Evolutionary conservation across 2,329 filamentous ascomycete genomes (phyloP), one percentile per base, ranked within the genome.

Genomic region (Microsporum canis): DNA sequence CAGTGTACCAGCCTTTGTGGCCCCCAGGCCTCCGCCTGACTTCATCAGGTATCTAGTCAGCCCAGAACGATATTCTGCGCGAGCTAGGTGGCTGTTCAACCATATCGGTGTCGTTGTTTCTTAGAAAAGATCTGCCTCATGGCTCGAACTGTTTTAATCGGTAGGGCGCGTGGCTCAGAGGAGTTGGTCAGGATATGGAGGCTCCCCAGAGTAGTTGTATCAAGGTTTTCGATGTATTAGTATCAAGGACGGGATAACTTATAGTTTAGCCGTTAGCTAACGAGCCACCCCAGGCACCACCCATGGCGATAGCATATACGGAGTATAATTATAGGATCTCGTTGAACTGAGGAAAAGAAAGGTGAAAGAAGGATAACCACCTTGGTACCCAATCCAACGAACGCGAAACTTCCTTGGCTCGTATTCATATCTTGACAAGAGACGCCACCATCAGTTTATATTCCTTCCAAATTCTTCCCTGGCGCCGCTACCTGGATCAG

Each of bases 21-120:
- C 49, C 59, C 36, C 45, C 51, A 45, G 51, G 59, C 23, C 39
- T 14, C 41, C 17, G 39, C n/a, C 59, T 61, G 7, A 51, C 59
- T 43, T 60, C 58, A 41, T 57, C 55, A 39, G 55, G 55, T 57
- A 41, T 57, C n/a, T 45, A 17, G 41, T 23, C 14, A 45, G 41
- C 41, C 41, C 41, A 17, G 3, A 45, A 45, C 14, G n/a, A 45
- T 45, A 45, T 45, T 17, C 7, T 23, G 41, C 41, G 7, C 41
- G 41, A 7, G 17, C 2, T 23, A 45, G 41, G 41, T 14, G 41
- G 41, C 14, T 7, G 14, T 45, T 45, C 41, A 45, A 45, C 41
- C 1, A 7, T 23, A 45, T 45, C 41, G 41, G 41, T 14, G 12
- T 45, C 41, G 14, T 45, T n/a, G 7, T 45, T 45, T 45, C 4